Evolutionary conservation across 2,329 filamentous ascomycete species (phyloP), one percentile per base, ranked within the genome.

Genomic region (Phialophora verrucosa): DNA sequence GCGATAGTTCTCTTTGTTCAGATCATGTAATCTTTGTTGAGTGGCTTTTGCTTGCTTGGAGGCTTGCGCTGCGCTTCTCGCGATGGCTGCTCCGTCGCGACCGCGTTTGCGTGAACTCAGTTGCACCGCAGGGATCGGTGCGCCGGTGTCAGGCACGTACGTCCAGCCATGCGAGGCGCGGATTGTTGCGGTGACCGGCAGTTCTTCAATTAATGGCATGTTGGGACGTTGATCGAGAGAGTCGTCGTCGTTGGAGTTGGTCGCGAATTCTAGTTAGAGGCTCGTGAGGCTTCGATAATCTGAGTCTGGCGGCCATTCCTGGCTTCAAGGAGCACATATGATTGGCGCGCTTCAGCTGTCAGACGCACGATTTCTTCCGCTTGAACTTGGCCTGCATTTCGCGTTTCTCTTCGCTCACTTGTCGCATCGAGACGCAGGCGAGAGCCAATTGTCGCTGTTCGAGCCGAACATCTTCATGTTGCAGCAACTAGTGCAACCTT

Each of bases 31-130:
- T 73, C 95, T 91, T 71, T 92, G 90, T 63, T 91, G 84, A 59
- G 93, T 86, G 71, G 92, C 93, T 51, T 90, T 89, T 74, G 94
- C 90, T 77, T 96, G 91, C 62, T 92, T 85, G n/a, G 91, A 91
- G 35, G 88, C 49, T 23, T 51, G 49, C 49, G 49, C 49, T 12
- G 20, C 49, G 61, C 20, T 42, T 54, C 20, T 31, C 47, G 14
- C 14, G 10, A 35, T 20, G 31, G 64, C 85, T 31, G 82, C 81
- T 58, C 79, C 82, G 4, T 96, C 96, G 69, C 90, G 85, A 55
- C 78, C 79, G 78, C 79, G 69, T 82, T 79, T 73, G 73, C 73
- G 70, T 2, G 69, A 67, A 27, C 61, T 62, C 25, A 81, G 80
- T 71, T 83, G 80, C 66, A 83, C 83, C 60, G 82, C 76, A 59